Conservation (phyloP, 768 basidiomycete species). For the Pulveroboletus sp. region DNA sequence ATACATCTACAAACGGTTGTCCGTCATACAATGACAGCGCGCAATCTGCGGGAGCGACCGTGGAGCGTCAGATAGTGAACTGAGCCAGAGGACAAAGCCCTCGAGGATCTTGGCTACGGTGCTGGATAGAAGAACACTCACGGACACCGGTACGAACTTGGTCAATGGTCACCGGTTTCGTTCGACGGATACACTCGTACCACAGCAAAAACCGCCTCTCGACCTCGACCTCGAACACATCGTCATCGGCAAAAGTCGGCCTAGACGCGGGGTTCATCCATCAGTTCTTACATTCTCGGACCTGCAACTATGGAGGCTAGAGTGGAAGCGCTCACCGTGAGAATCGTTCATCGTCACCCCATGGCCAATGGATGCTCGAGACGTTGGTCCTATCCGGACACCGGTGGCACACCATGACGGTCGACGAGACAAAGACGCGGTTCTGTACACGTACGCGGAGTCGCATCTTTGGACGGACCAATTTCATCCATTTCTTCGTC, state of each 20-base stretch:
- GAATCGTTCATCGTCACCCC: conserved; percentile 9
- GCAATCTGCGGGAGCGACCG: conserved; percentile 11
- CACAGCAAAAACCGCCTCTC: conserved; percentile 17
- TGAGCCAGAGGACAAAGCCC: not conserved
- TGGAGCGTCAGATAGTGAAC: not conserved
- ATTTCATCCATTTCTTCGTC: conserved; percentile 14
- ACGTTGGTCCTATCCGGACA: not conserved
- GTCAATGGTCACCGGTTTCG: conserved; percentile 15
- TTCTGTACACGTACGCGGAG: conserved; percentile 13
- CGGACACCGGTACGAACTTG: conserved; percentile 21
- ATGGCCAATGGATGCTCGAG: conserved; percentile 11
- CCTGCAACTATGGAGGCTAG: not conserved
- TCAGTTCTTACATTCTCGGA: conserved; percentile 1
- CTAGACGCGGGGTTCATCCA: not conserved
- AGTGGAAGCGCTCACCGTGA: conserved; percentile 12
- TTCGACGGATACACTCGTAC: conserved; percentile 26
- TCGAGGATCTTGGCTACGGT: not conserved
- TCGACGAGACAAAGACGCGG: conserved; percentile 15
- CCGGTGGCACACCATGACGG: conserved; percentile 6
- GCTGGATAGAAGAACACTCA: conserved; percentile 1
- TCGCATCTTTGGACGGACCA: conserved; percentile 21
- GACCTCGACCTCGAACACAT: conserved; percentile 18
- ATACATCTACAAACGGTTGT: conserved; percentile 2
- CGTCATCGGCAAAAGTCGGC: conserved; percentile 13
- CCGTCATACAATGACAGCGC: conserved; percentile 21